Percentiles rank a stretch among this genome's conserved stretches.
Conservation (phyloP, 345 rosid genomes). For the Heritiera fomes region DNA sequence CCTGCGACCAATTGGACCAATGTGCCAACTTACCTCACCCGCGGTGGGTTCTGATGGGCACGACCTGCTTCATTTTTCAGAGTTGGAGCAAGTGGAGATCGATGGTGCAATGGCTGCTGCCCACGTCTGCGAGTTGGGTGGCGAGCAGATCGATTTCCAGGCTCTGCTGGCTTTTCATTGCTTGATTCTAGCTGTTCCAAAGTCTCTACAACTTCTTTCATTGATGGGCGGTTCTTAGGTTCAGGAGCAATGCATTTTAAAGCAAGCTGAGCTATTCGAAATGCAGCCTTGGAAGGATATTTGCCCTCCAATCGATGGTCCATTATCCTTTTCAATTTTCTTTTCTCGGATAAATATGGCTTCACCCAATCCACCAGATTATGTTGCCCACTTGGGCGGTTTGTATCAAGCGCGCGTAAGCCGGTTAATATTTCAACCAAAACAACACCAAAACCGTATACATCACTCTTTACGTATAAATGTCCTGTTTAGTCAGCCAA, state of each 20-base stretch:
- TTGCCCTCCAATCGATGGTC: slow-evolving; percentile 76
- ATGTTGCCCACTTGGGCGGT: slow-evolving; percentile 74
- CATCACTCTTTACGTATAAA: slow-evolving; percentile 93
- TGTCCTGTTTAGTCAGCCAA: slow-evolving; percentile 61
- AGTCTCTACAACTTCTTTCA: slow-evolving; percentile 79
- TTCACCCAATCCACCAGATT: slow-evolving; percentile 82
- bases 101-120: slow-evolving; percentile 47
- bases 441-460: slow-evolving; percentile 90
- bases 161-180: slow-evolving; percentile 53
- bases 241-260: slow-evolving; percentile 68
- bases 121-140: slow-evolving; percentile 29
- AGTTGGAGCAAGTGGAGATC: slow-evolving; percentile 53
- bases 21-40: slow-evolving; percentile 24
- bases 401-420: slow-evolving; percentile 72
- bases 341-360: slow-evolving; percentile 65
- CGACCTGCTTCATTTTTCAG: slow-evolving; percentile 33
- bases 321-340: slow-evolving; percentile 68
- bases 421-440: slow-evolving; percentile 84
- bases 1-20: neutral
- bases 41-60: slow-evolving; percentile 31
- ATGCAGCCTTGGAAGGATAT: slow-evolving; percentile 72
- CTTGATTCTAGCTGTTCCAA: slow-evolving; percentile 59
- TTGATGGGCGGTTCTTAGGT: slow-evolving; percentile 75
- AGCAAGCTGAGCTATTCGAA: slow-evolving; percentile 68
- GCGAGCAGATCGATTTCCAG: slow-evolving; percentile 43